Evolutionary conservation across 495 filamentous ascomycete genomes (phyloP).

Genomic region (Aspergillus leporis): DNA sequence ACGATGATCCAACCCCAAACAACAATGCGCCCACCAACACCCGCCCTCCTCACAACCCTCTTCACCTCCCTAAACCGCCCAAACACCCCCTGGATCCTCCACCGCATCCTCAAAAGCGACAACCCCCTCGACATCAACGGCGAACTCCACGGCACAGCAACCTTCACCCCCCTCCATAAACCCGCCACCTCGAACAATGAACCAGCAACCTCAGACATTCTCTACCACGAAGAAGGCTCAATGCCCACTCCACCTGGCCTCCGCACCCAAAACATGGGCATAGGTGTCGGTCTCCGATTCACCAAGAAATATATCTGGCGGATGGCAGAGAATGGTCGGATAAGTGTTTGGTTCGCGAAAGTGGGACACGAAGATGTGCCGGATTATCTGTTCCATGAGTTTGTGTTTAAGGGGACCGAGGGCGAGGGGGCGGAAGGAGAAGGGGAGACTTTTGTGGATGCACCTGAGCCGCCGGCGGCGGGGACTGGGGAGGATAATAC

Average conservation of each 20-base stretch:
- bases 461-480: slow-evolving; percentile 28
- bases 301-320: slow-evolving; percentile 53
- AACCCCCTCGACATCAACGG: slow-evolving; percentile 46
- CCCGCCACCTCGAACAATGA: slow-evolving; percentile 11
- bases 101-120: slow-evolving; percentile 43
- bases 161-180: slow-evolving; percentile 37
- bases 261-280: slow-evolving; percentile 5
- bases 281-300: slow-evolving; percentile 36
- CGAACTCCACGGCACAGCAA: slow-evolving; percentile 41
- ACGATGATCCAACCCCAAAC: not conserved
- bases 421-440: not conserved
- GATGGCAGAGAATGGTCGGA: slow-evolving; percentile 26
- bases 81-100: slow-evolving; percentile 37
- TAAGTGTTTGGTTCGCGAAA: slow-evolving; percentile 53
- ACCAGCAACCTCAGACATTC: slow-evolving; percentile 26
- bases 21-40: not conserved
- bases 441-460: slow-evolving; percentile 24
- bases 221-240: slow-evolving; percentile 49
- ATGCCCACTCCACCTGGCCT: slow-evolving; percentile 28
- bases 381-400: slow-evolving; percentile 49
- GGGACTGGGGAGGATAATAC: slow-evolving; percentile 15
- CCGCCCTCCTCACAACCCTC: slow-evolving; percentile 8
- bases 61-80: slow-evolving; percentile 34
- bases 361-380: slow-evolving; percentile 36
- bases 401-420: slow-evolving; percentile 29